These are phyloP conservation scores for Stachybotrys elegans DNA, from an alignment of 2,329 filamentous ascomycete species.

Conservation along the genomic window DNA sequence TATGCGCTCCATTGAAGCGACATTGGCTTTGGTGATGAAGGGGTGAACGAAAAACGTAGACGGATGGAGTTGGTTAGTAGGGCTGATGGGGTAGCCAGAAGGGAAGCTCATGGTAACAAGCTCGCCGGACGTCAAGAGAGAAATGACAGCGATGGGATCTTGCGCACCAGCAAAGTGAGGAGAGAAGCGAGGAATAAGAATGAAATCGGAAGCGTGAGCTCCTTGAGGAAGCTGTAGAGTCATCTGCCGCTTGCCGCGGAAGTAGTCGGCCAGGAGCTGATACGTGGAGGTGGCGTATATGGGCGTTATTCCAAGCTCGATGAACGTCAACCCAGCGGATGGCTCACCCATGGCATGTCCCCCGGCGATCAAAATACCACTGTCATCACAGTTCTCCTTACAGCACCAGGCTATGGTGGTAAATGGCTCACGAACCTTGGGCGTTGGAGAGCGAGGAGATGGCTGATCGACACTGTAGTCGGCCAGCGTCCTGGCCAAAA, in stretches of 20 bases:
- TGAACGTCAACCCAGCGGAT: slow-evolving; percentile 75
- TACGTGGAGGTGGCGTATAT: slow-evolving; percentile 89
- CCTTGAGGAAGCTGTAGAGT: slow-evolving; percentile 72
- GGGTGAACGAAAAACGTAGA: slow-evolving; percentile 87
- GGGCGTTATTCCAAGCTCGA: slow-evolving; percentile 85
- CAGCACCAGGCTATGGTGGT: slow-evolving; percentile 86
- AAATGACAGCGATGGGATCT: slow-evolving; percentile 82
- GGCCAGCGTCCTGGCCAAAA: slow-evolving; percentile 78
- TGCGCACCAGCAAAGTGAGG: slow-evolving; percentile 85
- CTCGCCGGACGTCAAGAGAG: slow-evolving; percentile 79
- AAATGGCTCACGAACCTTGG: slow-evolving; percentile 67
- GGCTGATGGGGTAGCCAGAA: slow-evolving; percentile 82
- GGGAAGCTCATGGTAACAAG: slow-evolving; percentile 88
- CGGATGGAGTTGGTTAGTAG: slow-evolving; percentile 87
- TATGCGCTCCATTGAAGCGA: slow-evolving; percentile 71
- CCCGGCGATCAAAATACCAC: slow-evolving; percentile 79
- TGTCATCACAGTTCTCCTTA: slow-evolving; percentile 90
- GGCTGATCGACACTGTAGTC: slow-evolving; percentile 70
- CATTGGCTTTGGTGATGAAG: slow-evolving; percentile 68
- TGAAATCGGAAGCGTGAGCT: slow-evolving; percentile 73
- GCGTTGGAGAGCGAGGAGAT: slow-evolving; percentile 41
- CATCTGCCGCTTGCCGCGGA: slow-evolving; percentile 68
- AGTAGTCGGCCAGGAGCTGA: slow-evolving; percentile 74
- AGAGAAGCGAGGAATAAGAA: slow-evolving; percentile 73
- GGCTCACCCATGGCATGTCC: slow-evolving; percentile 64